A percentile compares a stretch with the other conserved stretches of the same genome.
These are phyloP conservation scores for Pseudopithomyces chartarum DNA, from an alignment of 2,329 filamentous ascomycete species.

Conservation along the genomic window DNA sequence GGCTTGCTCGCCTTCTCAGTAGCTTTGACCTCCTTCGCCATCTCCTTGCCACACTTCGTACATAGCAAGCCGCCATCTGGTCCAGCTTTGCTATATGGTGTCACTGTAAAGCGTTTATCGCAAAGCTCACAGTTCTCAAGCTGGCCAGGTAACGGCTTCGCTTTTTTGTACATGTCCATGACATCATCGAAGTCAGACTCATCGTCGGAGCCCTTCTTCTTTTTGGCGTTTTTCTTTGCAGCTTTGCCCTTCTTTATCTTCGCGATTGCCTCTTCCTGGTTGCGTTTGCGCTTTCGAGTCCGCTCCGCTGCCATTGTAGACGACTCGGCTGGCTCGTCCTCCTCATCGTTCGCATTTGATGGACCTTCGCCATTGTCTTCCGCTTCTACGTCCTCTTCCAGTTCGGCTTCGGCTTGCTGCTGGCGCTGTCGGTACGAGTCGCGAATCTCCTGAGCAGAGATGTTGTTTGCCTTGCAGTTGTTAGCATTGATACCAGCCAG, in stretches of 20 bases:
- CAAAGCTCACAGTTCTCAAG: conserved; percentile 87
- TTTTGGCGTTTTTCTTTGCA: conserved; percentile 50
- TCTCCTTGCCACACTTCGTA: conserved; percentile 75
- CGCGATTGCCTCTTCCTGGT: conserved; percentile 55
- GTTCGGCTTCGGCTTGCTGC: conserved; percentile 53
- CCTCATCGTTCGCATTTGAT: conserved; percentile 42
- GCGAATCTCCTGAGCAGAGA: conserved; percentile 68
- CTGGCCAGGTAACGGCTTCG: conserved; percentile 74
- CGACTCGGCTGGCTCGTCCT: conserved; percentile 40
- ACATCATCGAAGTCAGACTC: conserved; percentile 55
- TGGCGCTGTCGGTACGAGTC: conserved; percentile 62
- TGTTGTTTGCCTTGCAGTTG: conserved; percentile 67
- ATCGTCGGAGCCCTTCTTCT: conserved; percentile 48
- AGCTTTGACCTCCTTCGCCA: conserved; percentile 68
- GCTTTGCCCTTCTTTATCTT: conserved; percentile 56
- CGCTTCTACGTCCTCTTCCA: conserved; percentile 28
- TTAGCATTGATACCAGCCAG: not conserved
- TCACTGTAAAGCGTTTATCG: conserved; percentile 88
- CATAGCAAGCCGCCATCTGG: conserved; percentile 88
- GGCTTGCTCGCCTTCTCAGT: conserved; percentile 64
- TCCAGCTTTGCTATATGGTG: conserved; percentile 81
- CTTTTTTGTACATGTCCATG: conserved; percentile 60
- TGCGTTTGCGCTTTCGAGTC: conserved; percentile 61
- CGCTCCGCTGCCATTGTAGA: conserved; percentile 50
- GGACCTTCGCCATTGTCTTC: conserved; percentile 44